Evolutionary conservation across 208 protist species (phyloP), one percentile per base, ranked within the genome.

Genomic region (Wallacemonas collosoma): DNA sequence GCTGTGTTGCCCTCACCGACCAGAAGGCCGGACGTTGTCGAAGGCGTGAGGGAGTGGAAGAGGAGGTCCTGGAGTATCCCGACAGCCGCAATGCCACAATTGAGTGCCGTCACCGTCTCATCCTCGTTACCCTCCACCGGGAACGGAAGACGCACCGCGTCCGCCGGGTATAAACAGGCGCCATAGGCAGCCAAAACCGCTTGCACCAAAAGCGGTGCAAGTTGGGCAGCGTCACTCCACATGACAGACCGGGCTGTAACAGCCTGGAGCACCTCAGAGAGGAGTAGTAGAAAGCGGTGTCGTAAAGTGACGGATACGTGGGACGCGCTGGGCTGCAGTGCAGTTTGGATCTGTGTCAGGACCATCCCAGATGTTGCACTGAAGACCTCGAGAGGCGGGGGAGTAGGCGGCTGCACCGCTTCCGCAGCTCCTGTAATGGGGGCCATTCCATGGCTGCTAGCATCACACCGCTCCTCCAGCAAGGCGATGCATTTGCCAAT

Each of bases 391-490:
- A 65, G 60, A 15, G 7, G 56, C 35, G 4, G 56, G 17, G 38
- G 56, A 44, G 36, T 6, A 4, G 3, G 56, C 7, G 36, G 56
- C 3, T 12, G 45, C 45, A 6, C 12, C 45, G 45, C 45, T 50
- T 26, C 26, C 26, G 26, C 26, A 26, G 26, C 26, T 26, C 26
- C 26, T 26, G 26, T 26, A 26, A 26, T 0, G 26, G 26, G 26
- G 0, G 26, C 26, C 26, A 26, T 26, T 26, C 26, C 26, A 26
- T 26, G 26, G 26, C 26, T 26, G 26, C 57, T 63, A 17, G 54
- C 57, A 35, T 65, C 60, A 50, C 60, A 50, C 12, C 50, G 68
- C 12, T 63, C 44, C 26, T 72, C 68, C 1, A 72, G 55, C n/a
- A 72, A 4, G 17, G 56, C 43, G 26, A 72, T 55, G 43, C 38